Conservation (phyloP, 2,329 filamentous ascomycete genomes). For the Hypoxylon sp. region DNA sequence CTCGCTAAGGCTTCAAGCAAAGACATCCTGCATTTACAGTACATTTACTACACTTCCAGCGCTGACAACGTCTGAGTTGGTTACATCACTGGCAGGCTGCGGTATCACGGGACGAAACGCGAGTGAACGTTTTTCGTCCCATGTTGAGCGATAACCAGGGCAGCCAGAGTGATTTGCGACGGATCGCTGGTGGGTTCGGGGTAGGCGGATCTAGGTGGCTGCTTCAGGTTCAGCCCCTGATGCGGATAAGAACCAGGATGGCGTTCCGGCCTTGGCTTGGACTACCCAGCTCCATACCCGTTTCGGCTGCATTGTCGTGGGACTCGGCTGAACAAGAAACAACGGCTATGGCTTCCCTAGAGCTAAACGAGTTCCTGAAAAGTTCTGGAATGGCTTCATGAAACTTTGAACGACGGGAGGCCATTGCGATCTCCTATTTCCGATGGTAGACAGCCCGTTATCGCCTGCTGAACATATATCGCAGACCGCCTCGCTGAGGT, state of each 20-base stretch:
- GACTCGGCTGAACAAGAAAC: slow-evolving; percentile 9
- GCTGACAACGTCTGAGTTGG: slow-evolving; percentile 32
- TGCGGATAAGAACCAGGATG: slow-evolving; percentile 30
- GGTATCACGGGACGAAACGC: slow-evolving; percentile 37
- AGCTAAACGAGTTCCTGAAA: slow-evolving; percentile 19
- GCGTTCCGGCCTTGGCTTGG: slow-evolving; percentile 21
- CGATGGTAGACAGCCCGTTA: neutral
- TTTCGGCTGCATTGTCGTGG: slow-evolving; percentile 28
- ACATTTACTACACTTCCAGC: slow-evolving; percentile 16
- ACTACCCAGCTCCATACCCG: slow-evolving; percentile 25
- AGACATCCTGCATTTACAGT: slow-evolving; percentile 25
- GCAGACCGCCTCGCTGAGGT: no score
- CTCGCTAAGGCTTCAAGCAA: slow-evolving; percentile 25
- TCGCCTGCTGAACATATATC: neutral
- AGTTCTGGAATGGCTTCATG: slow-evolving; percentile 28
- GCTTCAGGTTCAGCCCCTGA: slow-evolving; percentile 42
- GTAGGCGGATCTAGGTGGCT: slow-evolving; percentile 32
- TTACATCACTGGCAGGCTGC: slow-evolving; percentile 36
- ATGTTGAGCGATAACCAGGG: slow-evolving; percentile 15
- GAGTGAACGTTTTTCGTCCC: slow-evolving; percentile 27
- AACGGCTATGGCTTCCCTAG: slow-evolving; percentile 8
- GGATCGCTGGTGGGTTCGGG: slow-evolving; percentile 33
- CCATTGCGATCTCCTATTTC: slow-evolving; percentile 7
- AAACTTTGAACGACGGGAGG: neutral
- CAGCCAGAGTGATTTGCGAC: slow-evolving; percentile 28